phyloP scores from a whole-genome alignment of 2,329 filamentous ascomycete species.

The Exophiala xenobiotica region DNA sequence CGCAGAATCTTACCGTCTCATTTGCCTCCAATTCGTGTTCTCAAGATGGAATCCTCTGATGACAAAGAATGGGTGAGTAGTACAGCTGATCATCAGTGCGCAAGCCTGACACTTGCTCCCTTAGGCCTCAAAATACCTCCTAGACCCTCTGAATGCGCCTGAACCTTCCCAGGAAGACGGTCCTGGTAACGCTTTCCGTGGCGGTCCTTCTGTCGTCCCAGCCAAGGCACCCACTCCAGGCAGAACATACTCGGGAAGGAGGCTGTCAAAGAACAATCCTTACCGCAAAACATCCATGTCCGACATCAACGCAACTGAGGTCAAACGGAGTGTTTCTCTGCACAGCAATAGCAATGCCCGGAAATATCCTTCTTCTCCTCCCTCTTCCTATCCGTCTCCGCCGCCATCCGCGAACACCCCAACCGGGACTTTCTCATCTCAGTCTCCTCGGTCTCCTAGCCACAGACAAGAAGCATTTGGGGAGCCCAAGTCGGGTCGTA shows the following conservation, averaged over 20 bases:
- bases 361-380: slow-evolving; percentile 52
- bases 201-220: slow-evolving; percentile 9
- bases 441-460: slow-evolving; percentile 21
- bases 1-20: too few species aligned
- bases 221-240: slow-evolving; percentile 15
- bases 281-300: slow-evolving; percentile 24
- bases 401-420: slow-evolving; percentile 49
- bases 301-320: slow-evolving; percentile 9
- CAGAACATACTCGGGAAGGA: slow-evolving; percentile 6
- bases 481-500: slow-evolving; percentile 14
- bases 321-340: slow-evolving; percentile 20
- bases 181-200: slow-evolving; percentile 56
- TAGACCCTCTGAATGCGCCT: slow-evolving; percentile 67
- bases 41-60: slow-evolving; percentile 36
- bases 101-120: slow-evolving; percentile 13
- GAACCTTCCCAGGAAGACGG: slow-evolving; percentile 68
- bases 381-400: slow-evolving; percentile 56
- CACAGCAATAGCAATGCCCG: slow-evolving; percentile 13
- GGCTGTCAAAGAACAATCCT: slow-evolving; percentile 29
- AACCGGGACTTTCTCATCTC: slow-evolving; percentile 7
- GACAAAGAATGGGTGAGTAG: slow-evolving; percentile 54
- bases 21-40: too few species aligned
- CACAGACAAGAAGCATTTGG: slow-evolving; percentile 27
- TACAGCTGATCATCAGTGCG: not conserved
- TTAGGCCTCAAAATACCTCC: slow-evolving; percentile 65